Evolutionary conservation across 768 basidiomycete genomes (phyloP).

Genomic region (Suillus fuscotomentosus): DNA sequence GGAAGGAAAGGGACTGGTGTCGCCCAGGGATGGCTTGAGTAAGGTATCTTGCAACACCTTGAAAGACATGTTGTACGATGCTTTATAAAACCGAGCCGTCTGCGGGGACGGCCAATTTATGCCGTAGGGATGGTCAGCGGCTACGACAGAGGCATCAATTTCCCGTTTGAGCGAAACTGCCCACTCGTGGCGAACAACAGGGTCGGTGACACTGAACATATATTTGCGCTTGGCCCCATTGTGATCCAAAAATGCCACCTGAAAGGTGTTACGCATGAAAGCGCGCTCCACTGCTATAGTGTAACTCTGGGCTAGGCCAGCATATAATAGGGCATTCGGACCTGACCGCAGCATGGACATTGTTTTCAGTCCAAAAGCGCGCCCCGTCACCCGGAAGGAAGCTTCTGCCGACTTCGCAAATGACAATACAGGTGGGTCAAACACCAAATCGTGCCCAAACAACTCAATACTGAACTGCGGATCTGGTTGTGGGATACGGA

Average conservation of each 20-base stretch:
- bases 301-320: slow-evolving; percentile 77
- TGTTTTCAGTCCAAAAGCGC: slow-evolving; percentile 75
- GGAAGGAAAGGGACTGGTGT: slow-evolving; percentile 20
- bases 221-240: slow-evolving; percentile 74
- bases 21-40: slow-evolving; percentile 39
- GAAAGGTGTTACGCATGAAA: slow-evolving; percentile 97
- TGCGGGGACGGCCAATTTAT: slow-evolving; percentile 35
- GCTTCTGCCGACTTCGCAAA: slow-evolving; percentile 79
- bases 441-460: slow-evolving; percentile 82
- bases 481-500: slow-evolving; percentile 85
- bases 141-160: slow-evolving; percentile 48
- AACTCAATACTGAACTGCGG: slow-evolving; percentile 80
- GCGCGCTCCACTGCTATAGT: slow-evolving; percentile 82
- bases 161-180: slow-evolving; percentile 63
- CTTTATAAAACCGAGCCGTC: slow-evolving; percentile 51
- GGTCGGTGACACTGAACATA: slow-evolving; percentile 91
- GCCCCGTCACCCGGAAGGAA: slow-evolving; percentile 91
- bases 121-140: slow-evolving; percentile 25
- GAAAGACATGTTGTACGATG: slow-evolving; percentile 76
- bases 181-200: slow-evolving; percentile 75
- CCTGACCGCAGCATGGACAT: slow-evolving; percentile 85
- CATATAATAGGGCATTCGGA: slow-evolving; percentile 78
- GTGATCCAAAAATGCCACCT: slow-evolving; percentile 79
- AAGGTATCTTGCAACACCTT: slow-evolving; percentile 84
- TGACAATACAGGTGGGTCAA: slow-evolving; percentile 81